Conservation (phyloP, 768 basidiomycete genomes). For the Boletus tylopilopsis region DNA sequence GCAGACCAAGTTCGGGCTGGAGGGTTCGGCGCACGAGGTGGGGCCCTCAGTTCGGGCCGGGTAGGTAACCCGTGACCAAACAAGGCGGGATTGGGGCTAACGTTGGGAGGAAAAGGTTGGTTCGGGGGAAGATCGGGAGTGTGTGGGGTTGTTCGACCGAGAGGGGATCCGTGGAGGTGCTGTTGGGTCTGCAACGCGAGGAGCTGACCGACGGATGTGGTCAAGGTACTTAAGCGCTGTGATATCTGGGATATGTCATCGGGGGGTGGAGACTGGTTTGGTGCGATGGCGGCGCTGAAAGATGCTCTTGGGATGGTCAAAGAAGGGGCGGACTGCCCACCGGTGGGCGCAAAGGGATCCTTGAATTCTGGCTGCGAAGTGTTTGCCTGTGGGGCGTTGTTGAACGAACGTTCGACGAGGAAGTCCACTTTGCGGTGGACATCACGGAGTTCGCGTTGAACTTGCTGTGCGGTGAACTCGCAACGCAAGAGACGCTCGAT, state of each 20-base stretch:
- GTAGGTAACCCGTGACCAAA: slow-evolving; percentile 61
- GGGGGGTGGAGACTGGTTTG: slow-evolving; percentile 60
- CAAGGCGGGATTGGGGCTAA: slow-evolving; percentile 36
- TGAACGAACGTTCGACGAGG: slow-evolving; percentile 64
- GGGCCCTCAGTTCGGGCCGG: slow-evolving; percentile 60
- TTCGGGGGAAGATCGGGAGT: slow-evolving; percentile 46
- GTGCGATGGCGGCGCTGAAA: slow-evolving; percentile 61
- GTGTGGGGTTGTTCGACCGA: slow-evolving; percentile 32
- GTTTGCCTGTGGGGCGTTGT: slow-evolving; percentile 16
- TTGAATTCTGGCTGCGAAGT: slow-evolving; percentile 69
- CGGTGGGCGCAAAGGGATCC: slow-evolving; percentile 63
- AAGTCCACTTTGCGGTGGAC: slow-evolving; percentile 76
- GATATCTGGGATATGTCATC: slow-evolving; percentile 77
- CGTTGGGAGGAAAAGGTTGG: slow-evolving; percentile 34
- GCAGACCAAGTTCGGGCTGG: slow-evolving; percentile 85
- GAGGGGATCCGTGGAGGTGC: slow-evolving; percentile 47
- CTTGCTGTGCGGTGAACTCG: slow-evolving; percentile 66
- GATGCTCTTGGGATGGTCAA: slow-evolving; percentile 56
- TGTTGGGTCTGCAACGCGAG: slow-evolving; percentile 76
- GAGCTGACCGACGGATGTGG: slow-evolving; percentile 82
- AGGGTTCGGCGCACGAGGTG: slow-evolving; percentile 60
- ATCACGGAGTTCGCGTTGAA: slow-evolving; percentile 70
- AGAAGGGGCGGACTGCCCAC: slow-evolving; percentile 31
- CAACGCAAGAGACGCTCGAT: slow-evolving; percentile 69
- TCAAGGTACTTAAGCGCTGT: slow-evolving; percentile 73